phyloP scores from a whole-genome alignment of 176 grass and related monocot genomes.

The Ampelocalamus luodianensis region DNA sequence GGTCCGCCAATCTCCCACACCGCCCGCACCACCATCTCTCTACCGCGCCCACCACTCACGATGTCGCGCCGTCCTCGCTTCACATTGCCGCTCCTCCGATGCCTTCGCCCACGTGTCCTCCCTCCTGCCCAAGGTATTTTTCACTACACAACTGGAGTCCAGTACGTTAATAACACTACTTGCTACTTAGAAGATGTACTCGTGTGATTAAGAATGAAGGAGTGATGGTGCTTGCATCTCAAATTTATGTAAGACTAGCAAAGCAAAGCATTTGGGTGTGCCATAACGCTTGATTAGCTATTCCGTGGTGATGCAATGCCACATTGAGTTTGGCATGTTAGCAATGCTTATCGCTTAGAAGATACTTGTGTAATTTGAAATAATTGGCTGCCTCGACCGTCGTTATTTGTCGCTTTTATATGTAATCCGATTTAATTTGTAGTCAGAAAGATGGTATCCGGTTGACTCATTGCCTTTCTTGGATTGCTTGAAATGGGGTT shows the following conservation, averaged over 20 bases:
- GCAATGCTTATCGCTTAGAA: not conserved
- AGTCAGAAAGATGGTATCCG: too few relatives aligned
- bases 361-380: not conserved
- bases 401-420: too few relatives aligned
- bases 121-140: slow-evolving; percentile 66
- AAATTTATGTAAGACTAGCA: not conserved
- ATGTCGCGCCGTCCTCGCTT: slow-evolving; percentile 68
- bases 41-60: slow-evolving; percentile 55
- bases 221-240: not conserved
- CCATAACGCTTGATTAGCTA: not conserved
- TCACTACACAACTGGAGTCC: not conserved
- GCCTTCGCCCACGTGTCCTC: slow-evolving; percentile 56
- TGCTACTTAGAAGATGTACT: not conserved
- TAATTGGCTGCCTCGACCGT: too few relatives aligned
- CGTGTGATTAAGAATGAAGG: not conserved
- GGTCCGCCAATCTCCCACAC: slow-evolving; percentile 74
- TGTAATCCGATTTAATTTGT: too few relatives aligned
- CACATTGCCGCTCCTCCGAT: slow-evolving; percentile 55
- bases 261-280: not conserved
- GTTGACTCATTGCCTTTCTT: too few relatives aligned
- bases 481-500: too few relatives aligned
- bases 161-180: not conserved
- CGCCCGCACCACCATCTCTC: slow-evolving; percentile 67
- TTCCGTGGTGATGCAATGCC: not conserved
- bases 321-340: not conserved